phyloP scores from a whole-genome alignment of 1,284 basidiomycete species.

The Ganoderma multipileum region DNA sequence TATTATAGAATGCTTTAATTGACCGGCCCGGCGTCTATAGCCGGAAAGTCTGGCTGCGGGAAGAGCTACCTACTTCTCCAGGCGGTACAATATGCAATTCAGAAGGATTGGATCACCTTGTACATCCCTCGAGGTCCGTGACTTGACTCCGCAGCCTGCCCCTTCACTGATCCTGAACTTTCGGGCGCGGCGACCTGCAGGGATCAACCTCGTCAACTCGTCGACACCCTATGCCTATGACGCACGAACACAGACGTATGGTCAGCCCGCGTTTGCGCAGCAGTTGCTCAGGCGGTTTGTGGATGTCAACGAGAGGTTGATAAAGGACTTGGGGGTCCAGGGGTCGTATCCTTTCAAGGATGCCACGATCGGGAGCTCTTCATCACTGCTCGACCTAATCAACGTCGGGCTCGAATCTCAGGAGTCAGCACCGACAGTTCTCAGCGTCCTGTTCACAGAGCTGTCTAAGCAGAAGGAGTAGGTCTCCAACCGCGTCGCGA shows the following conservation, averaged over 20 bases:
- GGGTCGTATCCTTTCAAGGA: constrained; percentile 55
- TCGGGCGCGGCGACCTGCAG: constrained; percentile 40
- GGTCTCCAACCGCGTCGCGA: background rate
- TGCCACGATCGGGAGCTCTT: constrained; percentile 54
- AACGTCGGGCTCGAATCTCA: constrained; percentile 63
- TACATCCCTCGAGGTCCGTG: constrained; percentile 84
- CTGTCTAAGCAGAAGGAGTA: constrained; percentile 72
- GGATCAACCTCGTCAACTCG: constrained; percentile 80
- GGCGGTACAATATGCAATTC: constrained; percentile 74
- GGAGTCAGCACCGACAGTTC: constrained; percentile 63
- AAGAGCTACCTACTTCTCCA: constrained; percentile 89
- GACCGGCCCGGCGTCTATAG: constrained; percentile 44
- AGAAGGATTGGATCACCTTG: constrained; percentile 83
- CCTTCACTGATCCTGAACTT: background rate
- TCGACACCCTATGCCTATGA: constrained; percentile 82
- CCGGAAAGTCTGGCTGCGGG: constrained; percentile 81
- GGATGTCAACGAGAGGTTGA: constrained; percentile 56
- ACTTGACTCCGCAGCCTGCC: constrained; percentile 1
- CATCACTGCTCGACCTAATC: constrained; percentile 64
- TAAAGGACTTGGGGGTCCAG: constrained; percentile 49
- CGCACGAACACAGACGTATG: constrained; percentile 76
- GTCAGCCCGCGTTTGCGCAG: constrained; percentile 74
- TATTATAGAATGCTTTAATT: background rate
- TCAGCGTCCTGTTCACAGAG: constrained; percentile 70
- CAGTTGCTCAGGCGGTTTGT: constrained; percentile 67